These are phyloP conservation scores for Candida tropicalis DNA, from an alignment of 1,139 yeast species.

Conservation along the genomic window DNA sequence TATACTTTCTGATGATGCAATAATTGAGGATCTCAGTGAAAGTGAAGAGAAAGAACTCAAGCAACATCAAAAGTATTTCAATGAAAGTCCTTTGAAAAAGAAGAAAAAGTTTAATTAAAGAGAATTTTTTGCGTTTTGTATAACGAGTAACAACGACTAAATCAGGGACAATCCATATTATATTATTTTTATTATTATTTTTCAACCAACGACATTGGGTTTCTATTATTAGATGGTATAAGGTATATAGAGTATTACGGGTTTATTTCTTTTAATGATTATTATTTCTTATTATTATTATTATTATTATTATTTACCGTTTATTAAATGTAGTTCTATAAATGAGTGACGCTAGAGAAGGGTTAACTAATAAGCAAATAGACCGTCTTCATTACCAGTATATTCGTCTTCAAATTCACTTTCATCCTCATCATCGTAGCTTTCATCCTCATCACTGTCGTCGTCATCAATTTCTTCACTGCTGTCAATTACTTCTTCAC, in stretches of 20 bases:
- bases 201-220: too few species aligned
- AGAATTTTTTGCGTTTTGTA: background rate
- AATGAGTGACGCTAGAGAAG: too few species aligned
- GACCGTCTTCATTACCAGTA: slow-evolving; percentile 53
- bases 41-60: slow-evolving; percentile 12
- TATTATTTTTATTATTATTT: background rate
- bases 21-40: slow-evolving; percentile 11
- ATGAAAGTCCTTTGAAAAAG: slow-evolving; percentile 15
- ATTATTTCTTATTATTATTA: background rate
- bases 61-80: slow-evolving; percentile 7
- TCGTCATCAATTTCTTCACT: slow-evolving; percentile 41
- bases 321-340: background rate
- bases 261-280: background rate
- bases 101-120: slow-evolving; percentile 11
- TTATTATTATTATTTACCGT: background rate
- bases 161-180: too few species aligned
- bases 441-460: slow-evolving; percentile 38
- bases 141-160: too few species aligned
- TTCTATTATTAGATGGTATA: slow-evolving; percentile 1
- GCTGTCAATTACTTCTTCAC: slow-evolving; percentile 35
- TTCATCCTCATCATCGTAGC: slow-evolving; percentile 38
- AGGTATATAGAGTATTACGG: slow-evolving; percentile 5
- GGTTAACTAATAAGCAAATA: slow-evolving; percentile 43
- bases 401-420: slow-evolving; percentile 41
- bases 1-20: slow-evolving; percentile 11